phyloP scores from a whole-genome alignment of 225 moss, liverwort and hornwort genomes.

The Physcomitrellopsis africana region DNA sequence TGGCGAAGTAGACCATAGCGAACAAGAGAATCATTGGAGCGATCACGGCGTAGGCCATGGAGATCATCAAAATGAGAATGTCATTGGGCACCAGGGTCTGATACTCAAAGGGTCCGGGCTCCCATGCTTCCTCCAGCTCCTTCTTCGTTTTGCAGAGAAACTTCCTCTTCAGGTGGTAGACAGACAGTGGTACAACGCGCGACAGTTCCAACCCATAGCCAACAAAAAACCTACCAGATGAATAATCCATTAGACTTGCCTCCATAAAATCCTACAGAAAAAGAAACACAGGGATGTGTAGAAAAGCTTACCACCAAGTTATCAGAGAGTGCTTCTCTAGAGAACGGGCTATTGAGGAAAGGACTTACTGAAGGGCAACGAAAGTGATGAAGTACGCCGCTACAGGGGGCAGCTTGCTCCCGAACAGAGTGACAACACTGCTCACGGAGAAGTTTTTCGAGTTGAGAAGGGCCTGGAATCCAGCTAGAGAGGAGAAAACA shows the following conservation, averaged over 20 bases:
- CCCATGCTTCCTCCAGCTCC: conserved; percentile 44
- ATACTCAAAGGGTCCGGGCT: conserved; percentile 42
- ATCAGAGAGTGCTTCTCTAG: neutral
- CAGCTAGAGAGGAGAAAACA: conserved; percentile 46
- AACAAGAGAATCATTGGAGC: conserved; percentile 46
- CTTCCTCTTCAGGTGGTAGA: conserved; percentile 47
- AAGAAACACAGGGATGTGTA: neutral
- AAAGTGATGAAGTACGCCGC: conserved; percentile 70
- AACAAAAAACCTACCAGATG: conserved; percentile 40
- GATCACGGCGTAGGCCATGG: conserved; percentile 48
- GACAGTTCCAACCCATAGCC: conserved; percentile 53
- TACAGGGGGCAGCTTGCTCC: conserved; percentile 61
- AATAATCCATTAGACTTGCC: neutral
- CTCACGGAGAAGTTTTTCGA: conserved; percentile 41
- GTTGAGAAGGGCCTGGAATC: conserved; percentile 45
- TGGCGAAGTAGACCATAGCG: conserved; percentile 42
- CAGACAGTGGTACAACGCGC: conserved; percentile 38
- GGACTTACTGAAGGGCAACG: conserved; percentile 66
- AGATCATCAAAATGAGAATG: conserved; percentile 50
- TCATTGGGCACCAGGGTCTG: conserved; percentile 42
- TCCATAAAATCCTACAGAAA: neutral
- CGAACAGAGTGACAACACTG: conserved; percentile 56
- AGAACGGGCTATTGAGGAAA: neutral
- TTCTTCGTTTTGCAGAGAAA: conserved; percentile 47
- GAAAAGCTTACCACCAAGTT: neutral